Percentiles rank a stretch among this genome's conserved stretches.
These are phyloP conservation scores for Coprinellus micaceus DNA, from an alignment of 768 basidiomycete species.

Conservation along the genomic window DNA sequence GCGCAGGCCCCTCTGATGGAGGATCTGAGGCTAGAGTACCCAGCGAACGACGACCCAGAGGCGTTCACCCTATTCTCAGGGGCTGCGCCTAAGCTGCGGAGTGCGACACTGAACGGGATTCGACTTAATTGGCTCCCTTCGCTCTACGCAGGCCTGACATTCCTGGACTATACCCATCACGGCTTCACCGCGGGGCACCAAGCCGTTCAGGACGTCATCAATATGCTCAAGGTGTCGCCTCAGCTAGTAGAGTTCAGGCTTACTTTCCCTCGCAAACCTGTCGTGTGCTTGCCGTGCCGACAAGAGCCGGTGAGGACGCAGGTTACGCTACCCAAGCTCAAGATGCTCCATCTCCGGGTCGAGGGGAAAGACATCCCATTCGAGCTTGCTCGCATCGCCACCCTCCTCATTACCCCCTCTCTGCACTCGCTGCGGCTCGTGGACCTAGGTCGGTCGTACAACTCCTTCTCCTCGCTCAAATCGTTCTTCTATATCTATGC, in stretches of 20 bases:
- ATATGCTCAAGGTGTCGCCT: conserved; percentile 53
- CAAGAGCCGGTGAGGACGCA: conserved; percentile 25
- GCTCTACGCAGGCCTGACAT: conserved; percentile 57
- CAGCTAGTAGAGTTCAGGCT: conserved; percentile 52
- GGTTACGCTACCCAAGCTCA: conserved; percentile 44
- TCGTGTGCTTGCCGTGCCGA: conserved; percentile 22
- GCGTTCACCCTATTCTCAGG: conserved; percentile 64
- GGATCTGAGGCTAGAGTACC: conserved; percentile 55
- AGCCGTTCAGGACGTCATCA: conserved; percentile 54
- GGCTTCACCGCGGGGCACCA: conserved; percentile 57
- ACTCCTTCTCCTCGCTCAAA: conserved; percentile 42
- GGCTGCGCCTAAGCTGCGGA: conserved; percentile 51
- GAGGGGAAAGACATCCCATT: conserved; percentile 56
- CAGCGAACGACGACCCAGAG: conserved; percentile 65
- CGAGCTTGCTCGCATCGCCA: conserved; percentile 52
- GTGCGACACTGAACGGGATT: conserved; percentile 59
- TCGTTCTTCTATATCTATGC: conserved; percentile 45
- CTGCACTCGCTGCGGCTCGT: conserved; percentile 46
- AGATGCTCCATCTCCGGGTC: conserved; percentile 45
- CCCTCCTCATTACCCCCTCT: conserved; percentile 45
- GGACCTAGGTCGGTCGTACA: conserved; percentile 35
- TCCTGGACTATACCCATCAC: conserved; percentile 70
- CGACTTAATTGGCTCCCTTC: conserved; percentile 60
- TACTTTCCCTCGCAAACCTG: conserved; percentile 44
- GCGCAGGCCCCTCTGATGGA: conserved; percentile 43